Evolutionary conservation across 306 rosid species (phyloP).

Genomic region (Canavalia gladiata): DNA sequence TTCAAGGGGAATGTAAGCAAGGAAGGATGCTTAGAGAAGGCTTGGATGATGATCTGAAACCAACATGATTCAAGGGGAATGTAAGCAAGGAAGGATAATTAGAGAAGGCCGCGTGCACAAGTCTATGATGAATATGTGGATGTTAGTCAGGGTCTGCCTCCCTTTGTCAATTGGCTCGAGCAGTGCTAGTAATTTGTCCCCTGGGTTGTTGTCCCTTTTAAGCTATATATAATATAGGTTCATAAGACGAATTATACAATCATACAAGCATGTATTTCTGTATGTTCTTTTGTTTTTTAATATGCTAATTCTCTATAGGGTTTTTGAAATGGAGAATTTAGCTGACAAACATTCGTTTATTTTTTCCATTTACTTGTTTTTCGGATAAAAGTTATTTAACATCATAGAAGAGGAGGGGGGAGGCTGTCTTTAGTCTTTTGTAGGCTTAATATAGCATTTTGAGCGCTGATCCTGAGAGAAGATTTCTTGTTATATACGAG

Average conservation of each 20-base stretch:
- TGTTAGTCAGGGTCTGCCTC: neutral
- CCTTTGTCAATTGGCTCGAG: neutral
- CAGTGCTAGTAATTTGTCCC: neutral
- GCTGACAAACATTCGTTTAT: slow-evolving; percentile 53
- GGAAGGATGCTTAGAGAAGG: slow-evolving; percentile 17
- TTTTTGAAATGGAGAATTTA: slow-evolving; percentile 63
- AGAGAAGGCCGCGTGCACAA: slow-evolving; percentile 1
- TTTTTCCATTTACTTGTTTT: slow-evolving; percentile 31
- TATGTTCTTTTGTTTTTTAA: neutral
- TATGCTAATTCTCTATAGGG: slow-evolving; percentile 64
- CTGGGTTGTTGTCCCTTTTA: slow-evolving; percentile 20
- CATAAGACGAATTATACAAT: neutral
- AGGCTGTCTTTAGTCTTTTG: slow-evolving; percentile 25
- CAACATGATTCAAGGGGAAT: slow-evolving; percentile 13
- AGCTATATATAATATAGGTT: slow-evolving; percentile 25
- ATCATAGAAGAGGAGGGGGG: slow-evolving; percentile 21
- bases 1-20: neutral
- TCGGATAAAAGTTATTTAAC: neutral
- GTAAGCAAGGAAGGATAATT: neutral
- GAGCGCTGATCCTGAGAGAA: slow-evolving; percentile 9
- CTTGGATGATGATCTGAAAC: slow-evolving; percentile 39
- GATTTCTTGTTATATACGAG: neutral
- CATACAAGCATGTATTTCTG: neutral
- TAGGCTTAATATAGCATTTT: neutral
- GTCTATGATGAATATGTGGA: neutral